These are phyloP conservation scores for Arachnopeziza araneosa DNA, from an alignment of 2,329 filamentous ascomycete genomes.

Conservation along the genomic window DNA sequence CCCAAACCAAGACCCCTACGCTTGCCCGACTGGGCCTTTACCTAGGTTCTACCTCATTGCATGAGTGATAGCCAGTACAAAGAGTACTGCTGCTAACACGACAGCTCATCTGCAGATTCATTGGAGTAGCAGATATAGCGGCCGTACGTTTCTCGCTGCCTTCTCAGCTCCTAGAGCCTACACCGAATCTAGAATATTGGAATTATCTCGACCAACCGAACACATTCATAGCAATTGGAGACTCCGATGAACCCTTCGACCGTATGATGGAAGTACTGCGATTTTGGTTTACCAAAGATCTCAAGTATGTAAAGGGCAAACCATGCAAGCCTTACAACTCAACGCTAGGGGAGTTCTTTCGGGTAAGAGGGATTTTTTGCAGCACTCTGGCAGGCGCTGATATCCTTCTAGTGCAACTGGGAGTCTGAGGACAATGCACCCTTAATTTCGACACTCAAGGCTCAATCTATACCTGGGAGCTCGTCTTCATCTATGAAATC, in stretches of 20 bases:
- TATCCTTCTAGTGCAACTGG: slow-evolving; percentile 73
- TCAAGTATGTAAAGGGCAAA: slow-evolving; percentile 98
- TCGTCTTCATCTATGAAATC: slow-evolving; percentile 28
- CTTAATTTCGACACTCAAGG: slow-evolving; percentile 40
- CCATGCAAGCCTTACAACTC: slow-evolving; percentile 99
- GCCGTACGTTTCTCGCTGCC: slow-evolving; percentile 93
- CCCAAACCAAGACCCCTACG: slow-evolving; percentile 5
- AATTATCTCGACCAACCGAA: slow-evolving; percentile 95
- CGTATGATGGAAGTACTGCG: slow-evolving; percentile 91
- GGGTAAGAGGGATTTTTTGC: slow-evolving; percentile 48
- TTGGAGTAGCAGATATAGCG: slow-evolving; percentile 92
- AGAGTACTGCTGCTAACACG: slow-evolving; percentile 7
- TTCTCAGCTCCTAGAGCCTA: slow-evolving; percentile 90
- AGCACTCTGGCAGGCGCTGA: slow-evolving; percentile 8
- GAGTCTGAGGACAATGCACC: slow-evolving; percentile 77
- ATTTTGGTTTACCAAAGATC: slow-evolving; percentile 98
- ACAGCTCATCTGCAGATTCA: slow-evolving; percentile 58
- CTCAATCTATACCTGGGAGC: slow-evolving; percentile 16
- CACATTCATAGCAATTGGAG: slow-evolving; percentile 76
- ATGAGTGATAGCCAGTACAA: neutral
- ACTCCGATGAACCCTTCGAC: slow-evolving; percentile 83
- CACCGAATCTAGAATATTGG: slow-evolving; percentile 98
- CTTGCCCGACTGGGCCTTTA: neutral
- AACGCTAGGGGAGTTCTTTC: slow-evolving; percentile 93
- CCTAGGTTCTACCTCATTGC: neutral